These are phyloP conservation scores for Leccinum pellstonianum DNA, from an alignment of 768 basidiomycete species.

Conservation along the genomic window DNA sequence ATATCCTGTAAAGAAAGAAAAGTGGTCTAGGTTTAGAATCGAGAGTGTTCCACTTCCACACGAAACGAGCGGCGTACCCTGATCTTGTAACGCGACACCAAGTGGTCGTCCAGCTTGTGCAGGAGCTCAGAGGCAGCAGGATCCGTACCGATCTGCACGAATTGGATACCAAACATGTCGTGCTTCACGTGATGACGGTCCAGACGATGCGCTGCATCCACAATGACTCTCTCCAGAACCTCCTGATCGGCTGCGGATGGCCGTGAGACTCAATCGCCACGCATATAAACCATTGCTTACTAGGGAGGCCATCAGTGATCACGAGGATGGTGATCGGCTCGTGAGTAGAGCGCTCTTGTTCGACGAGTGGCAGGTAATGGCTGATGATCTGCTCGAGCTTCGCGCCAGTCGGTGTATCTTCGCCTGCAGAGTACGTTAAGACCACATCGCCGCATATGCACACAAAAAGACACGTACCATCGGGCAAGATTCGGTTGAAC, in stretches of 20 bases:
- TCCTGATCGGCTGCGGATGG: conserved; percentile 26
- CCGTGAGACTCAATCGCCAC: not conserved
- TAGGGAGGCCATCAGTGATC: conserved; percentile 42
- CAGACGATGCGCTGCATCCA: conserved; percentile 39
- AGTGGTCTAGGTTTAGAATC: not conserved
- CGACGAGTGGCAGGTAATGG: conserved; percentile 36
- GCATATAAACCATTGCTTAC: conserved; percentile 23
- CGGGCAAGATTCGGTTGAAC: conserved; percentile 27
- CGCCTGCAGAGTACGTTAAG: conserved; percentile 12
- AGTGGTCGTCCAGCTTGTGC: conserved; percentile 40
- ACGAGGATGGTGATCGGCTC: conserved; percentile 38
- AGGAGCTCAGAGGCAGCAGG: conserved; percentile 38
- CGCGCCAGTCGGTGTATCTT: conserved; percentile 40
- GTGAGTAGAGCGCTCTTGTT: conserved; percentile 27
- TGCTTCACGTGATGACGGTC: conserved; percentile 35
- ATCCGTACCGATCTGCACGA: conserved; percentile 46
- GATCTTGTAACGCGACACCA: conserved; percentile 32
- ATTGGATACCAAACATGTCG: conserved; percentile 45
- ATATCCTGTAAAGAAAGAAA: conserved; percentile 36
- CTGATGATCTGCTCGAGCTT: conserved; percentile 38
- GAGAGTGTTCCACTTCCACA: not conserved
- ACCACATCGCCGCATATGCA: not conserved
- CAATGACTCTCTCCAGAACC: conserved; percentile 31
- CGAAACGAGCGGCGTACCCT: conserved; percentile 17
- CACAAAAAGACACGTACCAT: conserved; percentile 14